phyloP scores from a whole-genome alignment of 257 asterid species.

The Schizonepeta tenuifolia region DNA sequence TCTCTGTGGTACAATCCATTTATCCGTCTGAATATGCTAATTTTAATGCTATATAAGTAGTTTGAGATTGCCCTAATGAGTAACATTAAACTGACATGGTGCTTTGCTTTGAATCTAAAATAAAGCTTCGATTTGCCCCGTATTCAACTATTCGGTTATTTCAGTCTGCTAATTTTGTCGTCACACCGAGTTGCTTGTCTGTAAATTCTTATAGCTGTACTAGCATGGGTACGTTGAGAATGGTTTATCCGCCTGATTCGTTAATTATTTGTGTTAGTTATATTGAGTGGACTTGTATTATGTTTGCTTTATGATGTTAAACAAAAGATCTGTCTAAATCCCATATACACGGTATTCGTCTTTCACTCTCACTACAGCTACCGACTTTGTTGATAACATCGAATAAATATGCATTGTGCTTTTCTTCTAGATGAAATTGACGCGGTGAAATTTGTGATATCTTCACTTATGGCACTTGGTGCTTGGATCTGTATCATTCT shows the following conservation, averaged over 20 bases:
- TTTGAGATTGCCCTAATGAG: not conserved
- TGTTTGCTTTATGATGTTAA: not conserved
- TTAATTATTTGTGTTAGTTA: not conserved
- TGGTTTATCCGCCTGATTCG: not conserved
- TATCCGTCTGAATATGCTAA: not conserved
- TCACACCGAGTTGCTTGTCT: not conserved
- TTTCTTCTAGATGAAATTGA: not conserved
- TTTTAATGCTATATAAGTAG: not conserved
- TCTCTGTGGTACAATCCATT: not conserved
- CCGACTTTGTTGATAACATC: not conserved
- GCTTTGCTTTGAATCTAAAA: not conserved
- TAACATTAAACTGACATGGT: not conserved
- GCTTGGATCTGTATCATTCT: conserved; percentile 2
- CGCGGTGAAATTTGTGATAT: not conserved
- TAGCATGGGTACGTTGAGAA: not conserved
- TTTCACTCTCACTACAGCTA: not conserved
- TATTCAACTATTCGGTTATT: conserved; percentile 16
- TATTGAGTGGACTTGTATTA: not conserved
- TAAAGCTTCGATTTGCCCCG: not conserved
- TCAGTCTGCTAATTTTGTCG: not conserved
- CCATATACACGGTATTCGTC: not conserved
- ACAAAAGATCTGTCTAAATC: not conserved
- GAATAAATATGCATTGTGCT: not conserved
- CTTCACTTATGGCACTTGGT: not conserved
- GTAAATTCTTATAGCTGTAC: not conserved